Base-by-base conservation (phyloP, 108 stramenopile genomes). In the Hondaea fermentalgiana region DNA sequence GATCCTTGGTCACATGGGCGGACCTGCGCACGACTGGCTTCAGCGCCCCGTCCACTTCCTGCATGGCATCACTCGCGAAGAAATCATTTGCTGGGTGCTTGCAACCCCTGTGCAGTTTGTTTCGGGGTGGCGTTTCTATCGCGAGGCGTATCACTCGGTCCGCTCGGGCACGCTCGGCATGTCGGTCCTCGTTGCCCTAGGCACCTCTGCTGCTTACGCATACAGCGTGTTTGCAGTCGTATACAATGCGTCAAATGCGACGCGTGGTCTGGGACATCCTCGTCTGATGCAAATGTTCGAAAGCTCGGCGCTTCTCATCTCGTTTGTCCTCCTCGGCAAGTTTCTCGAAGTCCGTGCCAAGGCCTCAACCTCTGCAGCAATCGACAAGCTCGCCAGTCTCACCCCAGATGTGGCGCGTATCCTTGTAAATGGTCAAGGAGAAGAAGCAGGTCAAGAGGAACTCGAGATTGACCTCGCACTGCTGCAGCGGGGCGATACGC, bases 311-410 rank as follows among this genome's bases (percentile, higher is more conserved):
- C 96, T 97, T 93, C 92, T 99, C 25, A 95, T 99, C 55, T 95
- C 96, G 23, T 98, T 99, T 88, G 99, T 99, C 5, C 95, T 96
- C 8, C 89, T 97, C 0, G 99, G 99, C 59, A 99, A 98, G 90
- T 97, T 89, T 60, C 87, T 97, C 19, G 95, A 97, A 89, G 95
- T 95, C 12, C 90, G 91, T 89, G 98, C 98, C 12, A 97, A 96
- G 91, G 96, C 96, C 35, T 92, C 94, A 60, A 99, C 98, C 16
- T 93, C 95, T 28, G 90, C 92, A 42, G 97, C 99, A 4, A 90
- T 99, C 88, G 94, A 95, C 71, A 92, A 90, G 21, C 93, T 99
- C 51, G 95, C 98, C 94, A 91, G 94, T 88, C 90, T 97, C 57
- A 95, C 95, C 87, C 95, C 96, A 1, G 90, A 93, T 49, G 87